Base-by-base conservation (phyloP, 805 yeast species). In the Saccharomycopsis sp. region DNA sequence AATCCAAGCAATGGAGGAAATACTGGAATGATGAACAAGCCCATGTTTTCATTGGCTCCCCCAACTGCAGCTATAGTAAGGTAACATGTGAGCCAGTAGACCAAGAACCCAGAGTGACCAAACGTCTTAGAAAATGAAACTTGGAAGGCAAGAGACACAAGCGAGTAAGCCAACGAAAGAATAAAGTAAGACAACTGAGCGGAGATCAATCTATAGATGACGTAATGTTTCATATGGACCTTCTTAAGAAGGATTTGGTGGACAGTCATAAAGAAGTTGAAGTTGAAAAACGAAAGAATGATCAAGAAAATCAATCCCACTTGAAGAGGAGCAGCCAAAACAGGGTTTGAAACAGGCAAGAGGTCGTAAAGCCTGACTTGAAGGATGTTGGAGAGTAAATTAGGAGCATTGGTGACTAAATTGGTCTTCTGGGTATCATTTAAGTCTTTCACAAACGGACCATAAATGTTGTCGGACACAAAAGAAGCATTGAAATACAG, bases 31-130 rank as follows among this genome's bases (percentile, higher is more conserved):
- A 77, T 67, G 14, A 82, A 47, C 65, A 81, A 68, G 0, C 83
- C 83, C 60, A 77, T 72, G 57, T 82, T 79, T 69, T 87, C 91
- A 65, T 82, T 84, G 29, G 83, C 80, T 25, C 83, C 78, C 58
- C 92, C 93, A 34, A 86, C 82, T 0, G 89, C 86, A 58, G 81
- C 68, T 85, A 86, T 84, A 7, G 86, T 78, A 52, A 86, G 63
- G 64, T 68, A 86, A 3, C 80, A 71, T 38, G 79, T 64, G 78
- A 83, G 77, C 92, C 91, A 87, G 60, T 74, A 75, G 1, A 86
- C 85, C 25, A 86, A 74, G 68, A 86, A 86, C 0, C 91, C 91
- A 2, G 84, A 75, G 14, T 69, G 72, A 0, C 87, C 88, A 73
- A 80, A 86, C 0, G 87, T 67, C 0, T 62, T 68, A 15, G 74